Conservation (phyloP, 75 land plant species). For the Azolla pinnata region DNA sequence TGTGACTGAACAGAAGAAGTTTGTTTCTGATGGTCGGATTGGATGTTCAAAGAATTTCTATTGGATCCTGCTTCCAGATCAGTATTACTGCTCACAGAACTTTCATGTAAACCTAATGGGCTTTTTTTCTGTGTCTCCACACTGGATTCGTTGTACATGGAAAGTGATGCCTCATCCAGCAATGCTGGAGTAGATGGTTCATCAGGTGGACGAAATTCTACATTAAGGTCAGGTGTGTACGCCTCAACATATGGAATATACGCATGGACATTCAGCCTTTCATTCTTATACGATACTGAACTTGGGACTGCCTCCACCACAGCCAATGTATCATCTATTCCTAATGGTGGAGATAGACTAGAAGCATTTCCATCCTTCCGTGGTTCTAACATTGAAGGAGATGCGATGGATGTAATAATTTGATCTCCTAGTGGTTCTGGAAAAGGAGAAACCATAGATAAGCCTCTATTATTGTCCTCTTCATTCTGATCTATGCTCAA, state of each 20-base stretch:
- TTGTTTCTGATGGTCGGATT: too few relatives aligned
- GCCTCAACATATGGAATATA: neutral
- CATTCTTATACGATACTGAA: neutral
- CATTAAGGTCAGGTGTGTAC: conserved; percentile 5
- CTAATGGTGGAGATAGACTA: too few relatives aligned
- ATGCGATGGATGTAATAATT: neutral
- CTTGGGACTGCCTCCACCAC: neutral
- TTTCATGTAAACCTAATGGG: neutral
- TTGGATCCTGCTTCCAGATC: too few relatives aligned
- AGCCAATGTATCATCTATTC: too few relatives aligned
- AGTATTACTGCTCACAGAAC: too few relatives aligned
- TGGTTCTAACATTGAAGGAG: too few relatives aligned
- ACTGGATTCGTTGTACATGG: neutral
- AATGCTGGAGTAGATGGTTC: conserved; percentile 7
- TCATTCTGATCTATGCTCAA: neutral
- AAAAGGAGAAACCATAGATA: neutral
- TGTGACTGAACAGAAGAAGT: too few relatives aligned
- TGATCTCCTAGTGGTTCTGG: neutral
- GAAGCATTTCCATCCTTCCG: neutral
- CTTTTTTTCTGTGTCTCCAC: neutral
- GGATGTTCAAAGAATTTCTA: too few relatives aligned
- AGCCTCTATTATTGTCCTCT: neutral
- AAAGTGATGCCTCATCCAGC: neutral
- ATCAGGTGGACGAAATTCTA: conserved; percentile 4
- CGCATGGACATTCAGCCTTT: neutral